phyloP scores from a whole-genome alignment of 768 basidiomycete species.

The Tulasnella sp. region DNA sequence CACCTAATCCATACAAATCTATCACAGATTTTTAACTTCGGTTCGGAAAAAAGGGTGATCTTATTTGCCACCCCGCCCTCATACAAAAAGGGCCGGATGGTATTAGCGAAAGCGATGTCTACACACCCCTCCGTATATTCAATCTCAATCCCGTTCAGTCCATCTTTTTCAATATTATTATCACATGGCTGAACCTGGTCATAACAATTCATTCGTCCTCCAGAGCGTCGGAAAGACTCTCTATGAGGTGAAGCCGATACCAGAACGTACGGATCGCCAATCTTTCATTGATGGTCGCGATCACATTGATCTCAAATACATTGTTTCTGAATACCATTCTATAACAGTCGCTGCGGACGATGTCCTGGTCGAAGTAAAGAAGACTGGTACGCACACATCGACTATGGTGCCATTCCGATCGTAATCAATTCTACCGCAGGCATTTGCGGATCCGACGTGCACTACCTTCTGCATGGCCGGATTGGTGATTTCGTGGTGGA shows the following conservation, averaged over 20 bases:
- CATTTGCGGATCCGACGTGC: constrained; percentile 86
- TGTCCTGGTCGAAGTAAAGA: constrained; percentile 82
- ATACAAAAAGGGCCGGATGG: constrained; percentile 11
- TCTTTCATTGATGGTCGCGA: background rate
- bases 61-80: too few species aligned
- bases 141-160: constrained; percentile 44
- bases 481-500: constrained; percentile 65
- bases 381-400: constrained; percentile 51
- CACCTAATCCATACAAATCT: too few species aligned
- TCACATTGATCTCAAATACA: background rate
- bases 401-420: background rate
- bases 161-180: background rate
- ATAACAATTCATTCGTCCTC: constrained; percentile 69
- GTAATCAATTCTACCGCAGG: constrained; percentile 29
- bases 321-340: constrained; percentile 15
- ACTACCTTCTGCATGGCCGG: constrained; percentile 66
- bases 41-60: too few species aligned
- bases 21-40: too few species aligned
- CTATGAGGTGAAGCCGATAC: constrained; percentile 67
- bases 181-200: constrained; percentile 13
- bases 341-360: constrained; percentile 40
- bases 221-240: constrained; percentile 53
- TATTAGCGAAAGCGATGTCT: constrained; percentile 12
- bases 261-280: constrained; percentile 40
- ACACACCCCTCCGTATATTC: constrained; percentile 17